Evolutionary conservation across 2,329 filamentous ascomycete species (phyloP).

Genomic region (Colletotrichum sp.): DNA sequence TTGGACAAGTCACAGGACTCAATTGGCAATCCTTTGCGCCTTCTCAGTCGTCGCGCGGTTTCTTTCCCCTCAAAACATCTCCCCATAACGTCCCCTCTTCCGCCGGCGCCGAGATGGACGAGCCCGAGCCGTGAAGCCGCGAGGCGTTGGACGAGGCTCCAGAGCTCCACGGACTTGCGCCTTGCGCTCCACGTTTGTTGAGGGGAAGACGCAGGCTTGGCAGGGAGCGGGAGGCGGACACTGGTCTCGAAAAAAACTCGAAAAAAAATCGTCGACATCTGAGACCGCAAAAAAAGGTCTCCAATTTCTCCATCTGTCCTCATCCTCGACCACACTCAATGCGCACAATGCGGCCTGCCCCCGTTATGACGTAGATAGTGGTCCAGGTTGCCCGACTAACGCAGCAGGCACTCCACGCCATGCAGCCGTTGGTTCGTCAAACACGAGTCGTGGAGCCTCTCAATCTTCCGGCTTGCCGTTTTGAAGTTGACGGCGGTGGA

Average conservation of each 20-base stretch:
- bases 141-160: constrained; percentile 6
- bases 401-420: constrained; percentile 5
- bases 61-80: not conserved
- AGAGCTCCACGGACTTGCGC: not conserved
- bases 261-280: not conserved
- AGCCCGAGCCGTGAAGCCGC: not conserved
- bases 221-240: not conserved
- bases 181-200: not conserved
- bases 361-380: constrained; percentile 19
- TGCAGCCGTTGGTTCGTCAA: constrained; percentile 5
- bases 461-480: constrained; percentile 19
- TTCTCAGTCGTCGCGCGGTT: not conserved
- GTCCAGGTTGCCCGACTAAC: constrained; percentile 11
- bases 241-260: not conserved
- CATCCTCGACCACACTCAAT: constrained; percentile 8
- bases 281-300: constrained; percentile 3
- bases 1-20: not conserved
- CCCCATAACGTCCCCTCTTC: not conserved
- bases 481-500: constrained; percentile 16
- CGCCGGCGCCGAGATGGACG: not conserved
- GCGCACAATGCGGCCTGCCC: constrained; percentile 2
- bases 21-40: not conserved
- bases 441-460: constrained; percentile 10
- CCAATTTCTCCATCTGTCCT: constrained; percentile 14
- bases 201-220: not conserved